phyloP scores from a whole-genome alignment of 1,284 basidiomycete genomes.

The Cryptococcus floricola region DNA sequence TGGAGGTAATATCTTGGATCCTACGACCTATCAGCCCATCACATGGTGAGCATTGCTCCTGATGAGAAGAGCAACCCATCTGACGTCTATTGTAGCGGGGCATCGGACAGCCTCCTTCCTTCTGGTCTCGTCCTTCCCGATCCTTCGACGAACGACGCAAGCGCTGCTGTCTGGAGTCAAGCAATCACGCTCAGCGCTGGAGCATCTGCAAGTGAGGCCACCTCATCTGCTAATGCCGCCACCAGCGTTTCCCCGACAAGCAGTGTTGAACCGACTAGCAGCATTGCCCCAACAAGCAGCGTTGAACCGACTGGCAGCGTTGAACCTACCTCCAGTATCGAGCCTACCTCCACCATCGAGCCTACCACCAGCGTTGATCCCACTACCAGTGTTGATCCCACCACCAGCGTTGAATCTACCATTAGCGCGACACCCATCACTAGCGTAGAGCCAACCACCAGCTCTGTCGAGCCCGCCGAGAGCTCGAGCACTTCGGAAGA shows the following conservation, averaged over 20 bases:
- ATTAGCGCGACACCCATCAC: neutral
- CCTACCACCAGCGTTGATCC: neutral
- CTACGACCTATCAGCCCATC: conserved; percentile 13
- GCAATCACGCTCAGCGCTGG: conserved; percentile 8
- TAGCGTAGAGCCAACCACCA: neutral
- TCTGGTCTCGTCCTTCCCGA: conserved; percentile 22
- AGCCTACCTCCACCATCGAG: neutral
- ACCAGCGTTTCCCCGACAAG: neutral
- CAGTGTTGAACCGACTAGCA: neutral
- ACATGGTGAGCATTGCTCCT: conserved; percentile 18
- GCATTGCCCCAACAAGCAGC: neutral
- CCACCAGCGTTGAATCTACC: neutral
- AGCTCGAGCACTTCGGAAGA: neutral
- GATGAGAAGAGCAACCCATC: neutral
- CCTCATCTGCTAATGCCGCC: neutral
- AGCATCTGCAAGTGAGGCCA: conserved; percentile 1
- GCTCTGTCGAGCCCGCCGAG: neutral
- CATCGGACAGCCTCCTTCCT: conserved; percentile 15
- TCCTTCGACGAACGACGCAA: conserved; percentile 6
- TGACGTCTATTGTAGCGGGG: conserved; percentile 5
- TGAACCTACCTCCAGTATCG: neutral
- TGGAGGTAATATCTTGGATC: conserved; percentile 20
- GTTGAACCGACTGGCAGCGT: neutral
- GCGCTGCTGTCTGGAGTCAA: conserved; percentile 16
- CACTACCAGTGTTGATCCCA: neutral